A percentile compares a stretch with the other conserved stretches of the same genome.
phyloP scores from a whole-genome alignment of 2,329 filamentous ascomycete species.

The Cryphonectria japonica region DNA sequence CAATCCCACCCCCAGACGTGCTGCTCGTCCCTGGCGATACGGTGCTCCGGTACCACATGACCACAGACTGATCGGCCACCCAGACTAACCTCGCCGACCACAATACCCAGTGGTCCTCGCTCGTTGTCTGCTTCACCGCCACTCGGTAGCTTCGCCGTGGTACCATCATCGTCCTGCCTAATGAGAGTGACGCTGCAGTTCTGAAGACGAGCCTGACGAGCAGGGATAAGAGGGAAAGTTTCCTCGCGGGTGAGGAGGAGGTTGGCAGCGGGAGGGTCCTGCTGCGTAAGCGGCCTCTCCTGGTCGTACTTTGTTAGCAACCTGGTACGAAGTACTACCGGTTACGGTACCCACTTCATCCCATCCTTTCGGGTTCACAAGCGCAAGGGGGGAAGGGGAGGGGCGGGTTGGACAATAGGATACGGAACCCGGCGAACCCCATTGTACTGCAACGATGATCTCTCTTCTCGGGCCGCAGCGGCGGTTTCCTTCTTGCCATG shows the following conservation, averaged over 20 bases:
- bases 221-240: neutral
- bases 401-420: constrained; percentile 8
- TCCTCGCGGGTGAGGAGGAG: neutral
- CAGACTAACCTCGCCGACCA: neutral
- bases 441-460: constrained; percentile 2
- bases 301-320: constrained; percentile 5
- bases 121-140: neutral
- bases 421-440: constrained; percentile 24
- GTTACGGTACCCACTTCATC: constrained; percentile 26
- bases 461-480: neutral
- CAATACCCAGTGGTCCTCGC: neutral
- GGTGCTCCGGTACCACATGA: constrained; percentile 6
- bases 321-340: neutral
- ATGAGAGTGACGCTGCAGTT: neutral
- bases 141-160: neutral
- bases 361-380: constrained; percentile 17
- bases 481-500: neutral
- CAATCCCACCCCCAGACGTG: constrained; percentile 12
- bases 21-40: constrained; percentile 9
- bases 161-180: neutral
- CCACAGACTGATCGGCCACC: neutral
- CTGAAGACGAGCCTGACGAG: neutral
- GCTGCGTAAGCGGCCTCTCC: neutral
- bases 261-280: constrained; percentile 4
- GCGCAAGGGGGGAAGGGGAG: too few species aligned